Evolutionary conservation across 164 flowering plant species (phyloP).

Genomic region (Litsea cubeba): DNA sequence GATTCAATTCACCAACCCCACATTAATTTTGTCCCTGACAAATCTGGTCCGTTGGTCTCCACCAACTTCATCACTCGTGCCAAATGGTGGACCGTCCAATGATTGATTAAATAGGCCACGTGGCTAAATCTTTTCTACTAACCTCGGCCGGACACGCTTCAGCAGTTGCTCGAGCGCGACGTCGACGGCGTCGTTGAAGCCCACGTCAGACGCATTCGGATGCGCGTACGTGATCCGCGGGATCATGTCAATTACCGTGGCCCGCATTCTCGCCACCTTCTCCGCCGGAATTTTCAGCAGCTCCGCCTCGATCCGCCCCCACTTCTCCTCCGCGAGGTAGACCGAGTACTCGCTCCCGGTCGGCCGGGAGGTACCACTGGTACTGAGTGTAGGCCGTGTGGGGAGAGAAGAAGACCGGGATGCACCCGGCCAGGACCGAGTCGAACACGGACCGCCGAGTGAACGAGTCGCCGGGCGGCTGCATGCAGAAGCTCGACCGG

Average conservation of each 20-base stretch:
- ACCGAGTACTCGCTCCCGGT: constrained; percentile 38
- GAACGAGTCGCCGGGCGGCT: constrained; percentile 69
- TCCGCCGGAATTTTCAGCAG: constrained; percentile 27
- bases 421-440: constrained; percentile 54
- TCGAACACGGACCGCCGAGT: constrained; percentile 66
- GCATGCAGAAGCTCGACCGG: constrained; percentile 44
- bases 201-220: constrained; percentile 33
- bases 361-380: constrained; percentile 46
- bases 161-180: constrained; percentile 33
- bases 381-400: constrained; percentile 65
- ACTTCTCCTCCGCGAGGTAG: constrained; percentile 26
- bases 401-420: constrained; percentile 62
- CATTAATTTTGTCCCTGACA: too few relatives aligned
- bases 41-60: too few relatives aligned
- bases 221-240: constrained; percentile 48
- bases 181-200: constrained; percentile 45
- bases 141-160: constrained; percentile 16
- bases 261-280: constrained; percentile 32
- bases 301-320: constrained; percentile 24
- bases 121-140: background rate
- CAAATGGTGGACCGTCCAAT: too few relatives aligned
- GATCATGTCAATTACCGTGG: constrained; percentile 40
- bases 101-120: background rate
- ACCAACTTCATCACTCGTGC: too few relatives aligned
- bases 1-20: too few relatives aligned